A percentile compares a stretch with the other conserved stretches of the same genome.
Evolutionary conservation across 2,329 filamentous ascomycete genomes (phyloP).

Genomic region (Colletotrichum trifolii): DNA sequence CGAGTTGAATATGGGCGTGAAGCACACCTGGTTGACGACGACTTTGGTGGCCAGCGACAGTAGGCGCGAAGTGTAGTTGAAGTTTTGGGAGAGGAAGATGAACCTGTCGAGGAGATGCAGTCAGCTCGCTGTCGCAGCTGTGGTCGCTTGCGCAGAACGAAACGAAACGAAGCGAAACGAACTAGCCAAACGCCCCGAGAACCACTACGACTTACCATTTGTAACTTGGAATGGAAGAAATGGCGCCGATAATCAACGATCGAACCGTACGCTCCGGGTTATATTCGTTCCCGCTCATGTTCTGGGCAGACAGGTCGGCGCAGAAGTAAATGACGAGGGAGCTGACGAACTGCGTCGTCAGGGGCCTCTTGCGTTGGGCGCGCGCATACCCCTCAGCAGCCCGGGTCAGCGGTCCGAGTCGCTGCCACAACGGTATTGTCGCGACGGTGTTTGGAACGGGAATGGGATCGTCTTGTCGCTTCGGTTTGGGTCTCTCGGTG

Average conservation of each 20-base stretch:
- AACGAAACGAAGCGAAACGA: neutral
- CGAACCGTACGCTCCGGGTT: conserved; percentile 76
- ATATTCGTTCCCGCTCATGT: conserved; percentile 71
- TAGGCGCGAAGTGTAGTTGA: conserved; percentile 83
- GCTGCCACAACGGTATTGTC: conserved; percentile 63
- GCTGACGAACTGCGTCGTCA: conserved; percentile 81
- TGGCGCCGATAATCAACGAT: conserved; percentile 78
- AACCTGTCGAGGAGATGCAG: conserved; percentile 63
- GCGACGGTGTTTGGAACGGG: conserved; percentile 56
- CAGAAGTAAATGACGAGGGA: conserved; percentile 82
- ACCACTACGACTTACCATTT: conserved; percentile 71
- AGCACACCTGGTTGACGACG: conserved; percentile 79
- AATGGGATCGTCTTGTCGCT: conserved; percentile 48
- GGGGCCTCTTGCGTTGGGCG: conserved; percentile 77
- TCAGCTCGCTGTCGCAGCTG: neutral
- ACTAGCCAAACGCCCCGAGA: neutral
- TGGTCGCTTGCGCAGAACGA: neutral
- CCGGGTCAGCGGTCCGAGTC: conserved; percentile 67
- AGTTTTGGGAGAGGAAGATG: conserved; percentile 80
- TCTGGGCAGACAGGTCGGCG: conserved; percentile 82
- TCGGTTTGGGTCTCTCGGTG: conserved; percentile 30
- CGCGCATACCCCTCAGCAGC: conserved; percentile 72
- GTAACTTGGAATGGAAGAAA: conserved; percentile 81
- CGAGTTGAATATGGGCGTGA: conserved; percentile 85
- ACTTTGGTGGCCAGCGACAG: conserved; percentile 83